A percentile compares a stretch with the other conserved stretches of the same genome.
Evolutionary conservation across 75 land plant species (phyloP).

Genomic region (Isoetes taiwanensis): DNA sequence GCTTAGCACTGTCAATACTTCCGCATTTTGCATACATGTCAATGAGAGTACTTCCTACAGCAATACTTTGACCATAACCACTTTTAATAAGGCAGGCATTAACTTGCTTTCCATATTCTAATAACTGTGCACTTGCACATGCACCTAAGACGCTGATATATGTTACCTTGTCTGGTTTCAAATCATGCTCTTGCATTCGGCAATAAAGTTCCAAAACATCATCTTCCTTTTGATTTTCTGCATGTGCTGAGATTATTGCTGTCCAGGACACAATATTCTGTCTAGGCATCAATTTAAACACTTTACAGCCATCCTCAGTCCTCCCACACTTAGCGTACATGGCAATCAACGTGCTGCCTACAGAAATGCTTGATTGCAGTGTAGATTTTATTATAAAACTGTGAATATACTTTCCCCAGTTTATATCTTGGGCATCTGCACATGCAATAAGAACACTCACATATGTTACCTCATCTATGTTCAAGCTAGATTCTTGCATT

Average conservation of each 20-base stretch:
- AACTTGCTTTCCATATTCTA: conserved; percentile 15
- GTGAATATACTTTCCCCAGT: conserved; percentile 17
- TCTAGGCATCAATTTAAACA: conserved; percentile 15
- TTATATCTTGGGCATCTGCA: conserved; percentile 17
- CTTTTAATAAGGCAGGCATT: conserved; percentile 18
- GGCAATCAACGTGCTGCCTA: conserved; percentile 34
- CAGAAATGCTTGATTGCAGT: conserved; percentile 4
- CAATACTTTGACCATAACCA: conserved; percentile 16
- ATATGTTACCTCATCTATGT: conserved; percentile 28
- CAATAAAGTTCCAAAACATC: conserved; percentile 19
- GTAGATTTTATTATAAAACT: conserved; percentile 8
- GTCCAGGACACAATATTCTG: conserved; percentile 30
- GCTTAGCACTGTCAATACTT: conserved; percentile 8
- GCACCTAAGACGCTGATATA: conserved; percentile 17
- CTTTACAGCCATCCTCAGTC: conserved; percentile 19
- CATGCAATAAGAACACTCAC: conserved; percentile 21
- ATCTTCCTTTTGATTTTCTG: conserved; percentile 11
- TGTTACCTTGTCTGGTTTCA: conserved; percentile 21
- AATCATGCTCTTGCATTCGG: conserved; percentile 8
- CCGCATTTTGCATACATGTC: conserved; percentile 27
- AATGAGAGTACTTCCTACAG: conserved; percentile 20
- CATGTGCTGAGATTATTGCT: conserved; percentile 27
- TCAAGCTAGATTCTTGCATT: conserved; percentile 13
- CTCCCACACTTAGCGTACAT: conserved; percentile 56
- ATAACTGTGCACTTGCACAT: conserved; percentile 12